Conservation (phyloP, 139 green algal genomes). For the Tetraselmis striata region DNA sequence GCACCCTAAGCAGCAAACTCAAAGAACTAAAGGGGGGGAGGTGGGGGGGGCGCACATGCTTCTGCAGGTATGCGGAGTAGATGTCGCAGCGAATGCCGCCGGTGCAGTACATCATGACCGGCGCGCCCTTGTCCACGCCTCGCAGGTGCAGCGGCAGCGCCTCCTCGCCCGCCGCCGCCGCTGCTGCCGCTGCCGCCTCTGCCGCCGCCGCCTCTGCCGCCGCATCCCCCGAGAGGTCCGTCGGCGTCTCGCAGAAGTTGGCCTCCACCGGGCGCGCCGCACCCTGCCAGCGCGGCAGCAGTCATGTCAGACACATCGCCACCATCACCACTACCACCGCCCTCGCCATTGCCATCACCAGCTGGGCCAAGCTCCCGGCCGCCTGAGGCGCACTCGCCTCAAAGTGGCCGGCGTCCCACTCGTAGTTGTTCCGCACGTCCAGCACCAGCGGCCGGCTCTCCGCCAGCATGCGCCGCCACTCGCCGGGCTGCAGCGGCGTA, state of each 20-base stretch:
- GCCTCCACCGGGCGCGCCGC: slow-evolving; percentile 32
- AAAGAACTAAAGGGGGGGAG: no score
- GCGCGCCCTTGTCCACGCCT: slow-evolving; percentile 46
- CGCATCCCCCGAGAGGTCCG: slow-evolving; percentile 18
- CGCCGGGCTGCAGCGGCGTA: background rate
- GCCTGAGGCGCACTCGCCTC: no score
- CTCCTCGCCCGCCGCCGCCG: no score
- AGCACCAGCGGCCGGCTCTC: slow-evolving; percentile 62
- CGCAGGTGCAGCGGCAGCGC: slow-evolving; percentile 50
- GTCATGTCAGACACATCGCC: no score
- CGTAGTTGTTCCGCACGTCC: slow-evolving; percentile 95
- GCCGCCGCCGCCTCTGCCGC: background rate
- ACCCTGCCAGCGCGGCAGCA: background rate
- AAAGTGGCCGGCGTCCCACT: slow-evolving; percentile 98
- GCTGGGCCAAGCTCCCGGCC: no score
- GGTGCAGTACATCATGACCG: slow-evolving; percentile 74
- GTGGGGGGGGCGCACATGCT: slow-evolving; percentile 1
- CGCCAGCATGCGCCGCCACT: background rate
- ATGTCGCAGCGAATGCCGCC: slow-evolving; percentile 56
- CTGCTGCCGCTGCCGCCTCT: no score
- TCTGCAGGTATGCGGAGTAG: slow-evolving; percentile 36
- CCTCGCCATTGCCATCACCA: no score
- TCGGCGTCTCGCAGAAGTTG: slow-evolving; percentile 83
- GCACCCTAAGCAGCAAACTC: no score
- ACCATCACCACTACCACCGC: no score